Evolutionary conservation across 768 basidiomycete species (phyloP), one percentile per base, ranked within the genome.

Genomic region (Aureoboletus auriporus): DNA sequence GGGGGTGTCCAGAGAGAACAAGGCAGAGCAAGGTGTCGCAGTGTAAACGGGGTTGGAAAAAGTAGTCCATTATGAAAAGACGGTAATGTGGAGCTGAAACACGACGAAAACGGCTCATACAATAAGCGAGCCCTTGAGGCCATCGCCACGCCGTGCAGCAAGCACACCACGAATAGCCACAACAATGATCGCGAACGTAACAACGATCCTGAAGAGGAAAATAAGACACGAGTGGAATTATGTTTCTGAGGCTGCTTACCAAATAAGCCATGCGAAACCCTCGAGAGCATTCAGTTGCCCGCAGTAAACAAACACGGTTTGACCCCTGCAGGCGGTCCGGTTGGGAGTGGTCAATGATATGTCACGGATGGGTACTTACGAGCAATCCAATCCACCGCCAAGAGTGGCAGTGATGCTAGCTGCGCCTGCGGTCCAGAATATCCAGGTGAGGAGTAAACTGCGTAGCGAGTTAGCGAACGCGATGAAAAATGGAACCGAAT

Each of bases 361-460:
- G 13, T 26, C 9, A 29, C 13, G 14, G 31, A 37, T 30, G n/a
- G 29, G 39, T 33, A 58, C 78, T 46, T 60, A 81, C 82, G 54
- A 60, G 80, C 88, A 91, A 59, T 87, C 81, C 47, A 86, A 61
- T 9, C 83, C 79, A 12, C 89, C 89, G 11, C 83, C 82, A 28
- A 89, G 71, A 23, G 75, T 65, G 16, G 77, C 68, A 1, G 89
- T 89, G 39, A 90, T 75, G 2, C 84, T 75, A 1, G 86, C 83
- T 1, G 86, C 86, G 2, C 76, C 86, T 0, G 87, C 80, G 3
- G 79, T 73, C 89, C 89, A 92, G 51, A 89, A 73, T 33, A 90
- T 72, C 86, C 87, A 90, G 1, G 86, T 87, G 16, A 90, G 12
- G 42, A 72, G 49, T 42, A 89, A 65, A 67, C 87, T 89, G 52